Base-by-base conservation (phyloP, 1,284 basidiomycete genomes). In the Papiliotrema fonsecae region DNA sequence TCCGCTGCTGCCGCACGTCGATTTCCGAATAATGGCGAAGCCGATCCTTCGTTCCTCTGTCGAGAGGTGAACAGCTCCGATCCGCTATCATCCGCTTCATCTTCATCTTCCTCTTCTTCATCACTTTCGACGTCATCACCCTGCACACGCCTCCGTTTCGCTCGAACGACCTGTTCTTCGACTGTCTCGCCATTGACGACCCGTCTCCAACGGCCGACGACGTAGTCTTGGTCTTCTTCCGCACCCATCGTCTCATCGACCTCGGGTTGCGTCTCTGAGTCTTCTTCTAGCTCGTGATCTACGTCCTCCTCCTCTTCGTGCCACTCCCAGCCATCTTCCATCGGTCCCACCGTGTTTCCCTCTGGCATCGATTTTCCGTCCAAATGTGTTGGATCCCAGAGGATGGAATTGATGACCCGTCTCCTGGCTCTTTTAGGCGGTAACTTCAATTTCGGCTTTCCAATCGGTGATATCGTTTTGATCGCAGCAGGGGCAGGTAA, bases 321-420 rank as follows among this genome's bases (percentile, higher is more conserved):
- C 34, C 36, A 42, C 22, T 51, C 47, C 41, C 40, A 37, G 9
- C 45, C 48, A 10, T 46, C 47, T 27, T 47, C 51, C 5, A 50
- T 42, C 10, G 19, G 32, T 49, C 13, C 53, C 37, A 13, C 52
- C 13, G 46, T 32, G 11, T 4, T 9, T 26, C 11, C 21, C 9
- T 10, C 28, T 3, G n/a, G 43, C 13, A 11, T 22, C 5, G 18
- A 5, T 4, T 5, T 3, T 22, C 32, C 45, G n/a, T 18, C 36
- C 3, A 47, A 37, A 32, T 47, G 45, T 13, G 37, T 40, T 4
- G 45, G 35, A 4, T n/a, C 49, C 56, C 60, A 69, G 6, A 52
- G 40, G 19, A 49, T 30, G 0, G 63, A 67, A 44, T 69, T 58
- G 35, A 68, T 59, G n/a, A 72, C 66, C 35, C 62, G 54, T 18